Evolutionary conservation across 495 filamentous ascomycete species (phyloP).

Genomic region (Neurospora sp.): DNA sequence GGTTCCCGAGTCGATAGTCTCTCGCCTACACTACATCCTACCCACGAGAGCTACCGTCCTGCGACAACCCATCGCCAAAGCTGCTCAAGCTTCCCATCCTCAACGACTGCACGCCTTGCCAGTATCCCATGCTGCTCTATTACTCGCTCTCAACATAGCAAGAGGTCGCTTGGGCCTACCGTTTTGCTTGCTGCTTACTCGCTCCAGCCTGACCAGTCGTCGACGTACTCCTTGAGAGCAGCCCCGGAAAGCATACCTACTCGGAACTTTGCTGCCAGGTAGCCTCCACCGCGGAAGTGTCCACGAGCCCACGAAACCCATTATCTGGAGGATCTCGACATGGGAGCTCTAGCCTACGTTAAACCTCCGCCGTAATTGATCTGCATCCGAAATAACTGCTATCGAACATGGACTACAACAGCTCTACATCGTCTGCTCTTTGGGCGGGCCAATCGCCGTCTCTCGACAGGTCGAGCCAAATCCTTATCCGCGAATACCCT

Average conservation of each 20-base stretch:
- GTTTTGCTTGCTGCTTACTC: background rate
- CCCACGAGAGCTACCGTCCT: background rate
- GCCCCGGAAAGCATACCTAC: background rate
- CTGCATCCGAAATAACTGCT: background rate
- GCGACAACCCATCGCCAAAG: background rate
- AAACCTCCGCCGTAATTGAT: background rate
- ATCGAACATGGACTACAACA: slow-evolving; percentile 19
- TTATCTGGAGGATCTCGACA: background rate
- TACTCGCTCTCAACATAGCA: background rate
- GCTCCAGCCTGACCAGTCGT: background rate
- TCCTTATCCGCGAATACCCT: slow-evolving; percentile 68
- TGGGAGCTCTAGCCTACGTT: background rate
- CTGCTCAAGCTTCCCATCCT: background rate
- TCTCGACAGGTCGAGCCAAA: slow-evolving; percentile 37
- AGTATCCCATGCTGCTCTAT: background rate
- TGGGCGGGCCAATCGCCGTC: slow-evolving; percentile 28
- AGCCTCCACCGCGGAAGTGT: background rate
- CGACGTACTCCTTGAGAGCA: background rate
- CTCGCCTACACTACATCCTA: background rate
- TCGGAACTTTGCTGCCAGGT: background rate
- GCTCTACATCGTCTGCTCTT: slow-evolving; percentile 12
- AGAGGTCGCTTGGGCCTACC: background rate
- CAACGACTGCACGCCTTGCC: background rate
- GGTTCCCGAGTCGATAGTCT: background rate
- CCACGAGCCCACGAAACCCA: background rate